phyloP scores from a whole-genome alignment of 257 asterid species.

The Gentiana macrophylla region DNA sequence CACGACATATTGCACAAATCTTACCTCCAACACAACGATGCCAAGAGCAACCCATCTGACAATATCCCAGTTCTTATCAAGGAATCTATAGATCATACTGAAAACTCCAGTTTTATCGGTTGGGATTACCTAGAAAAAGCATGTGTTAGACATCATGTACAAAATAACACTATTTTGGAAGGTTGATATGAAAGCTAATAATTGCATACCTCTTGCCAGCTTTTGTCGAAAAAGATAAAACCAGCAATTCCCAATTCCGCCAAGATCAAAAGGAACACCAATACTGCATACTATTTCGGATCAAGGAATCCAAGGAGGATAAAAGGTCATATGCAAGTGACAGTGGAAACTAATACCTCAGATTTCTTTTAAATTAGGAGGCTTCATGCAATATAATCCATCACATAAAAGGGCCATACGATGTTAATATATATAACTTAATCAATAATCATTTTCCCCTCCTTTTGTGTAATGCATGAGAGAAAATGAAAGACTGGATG shows the following conservation, averaged over 20 bases:
- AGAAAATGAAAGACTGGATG: too few species aligned
- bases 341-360: too few species aligned
- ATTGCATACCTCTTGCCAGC: constrained; percentile 75
- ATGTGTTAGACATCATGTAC: constrained; percentile 12
- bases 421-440: too few species aligned
- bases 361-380: too few species aligned
- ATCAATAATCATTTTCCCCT: too few species aligned
- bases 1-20: background rate
- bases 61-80: constrained; percentile 63
- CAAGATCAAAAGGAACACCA: constrained; percentile 75
- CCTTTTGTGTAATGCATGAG: too few species aligned
- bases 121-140: constrained; percentile 50
- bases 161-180: constrained; percentile 2
- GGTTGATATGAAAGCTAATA: constrained; percentile 5
- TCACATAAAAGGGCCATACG: too few species aligned
- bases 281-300: constrained; percentile 52
- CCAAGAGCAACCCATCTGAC: constrained; percentile 82
- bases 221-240: constrained; percentile 81
- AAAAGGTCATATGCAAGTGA: background rate
- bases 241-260: constrained; percentile 74
- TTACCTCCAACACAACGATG: constrained; percentile 62
- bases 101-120: constrained; percentile 52
- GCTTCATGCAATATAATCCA: too few species aligned
- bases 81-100: constrained; percentile 48
- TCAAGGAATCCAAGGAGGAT: constrained; percentile 50